phyloP scores from a whole-genome alignment of 495 filamentous ascomycete species.

The Penicillium macrosclerotiorum region DNA sequence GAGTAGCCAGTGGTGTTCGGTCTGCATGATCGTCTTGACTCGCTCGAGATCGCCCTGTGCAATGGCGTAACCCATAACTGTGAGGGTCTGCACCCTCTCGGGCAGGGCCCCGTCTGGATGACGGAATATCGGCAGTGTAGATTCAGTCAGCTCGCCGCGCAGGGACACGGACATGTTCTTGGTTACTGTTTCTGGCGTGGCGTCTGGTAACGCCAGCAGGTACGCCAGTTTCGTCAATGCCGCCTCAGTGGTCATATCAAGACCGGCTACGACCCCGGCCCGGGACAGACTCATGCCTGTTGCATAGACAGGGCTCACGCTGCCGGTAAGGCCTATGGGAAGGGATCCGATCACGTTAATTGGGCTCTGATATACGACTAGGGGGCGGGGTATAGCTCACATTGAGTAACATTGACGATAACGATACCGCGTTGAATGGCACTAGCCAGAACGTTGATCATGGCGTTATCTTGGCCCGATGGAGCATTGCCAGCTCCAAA shows the following conservation, averaged over 20 bases:
- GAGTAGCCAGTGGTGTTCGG: constrained; percentile 64
- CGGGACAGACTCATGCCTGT: constrained; percentile 83
- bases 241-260: constrained; percentile 91
- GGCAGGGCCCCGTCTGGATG: constrained; percentile 62
- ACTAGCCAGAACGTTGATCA: constrained; percentile 75
- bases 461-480: constrained; percentile 73
- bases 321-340: constrained; percentile 63
- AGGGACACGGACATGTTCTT: constrained; percentile 71
- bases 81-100: constrained; percentile 52
- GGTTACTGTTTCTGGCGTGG: constrained; percentile 61
- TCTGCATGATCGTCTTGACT: constrained; percentile 63
- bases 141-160: constrained; percentile 83
- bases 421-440: constrained; percentile 81
- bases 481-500: constrained; percentile 96
- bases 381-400: constrained; percentile 40
- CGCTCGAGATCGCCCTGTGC: constrained; percentile 64
- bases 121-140: constrained; percentile 60
- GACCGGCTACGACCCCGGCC: constrained; percentile 87
- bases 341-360: not conserved
- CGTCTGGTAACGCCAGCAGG: constrained; percentile 67
- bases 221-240: constrained; percentile 93
- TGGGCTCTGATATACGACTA: not conserved
- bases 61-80: constrained; percentile 79
- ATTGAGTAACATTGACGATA: constrained; percentile 93
- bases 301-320: constrained; percentile 87